Base-by-base conservation (phyloP, 352 stramenopile species). In the Thalassiosira sp. region DNA sequence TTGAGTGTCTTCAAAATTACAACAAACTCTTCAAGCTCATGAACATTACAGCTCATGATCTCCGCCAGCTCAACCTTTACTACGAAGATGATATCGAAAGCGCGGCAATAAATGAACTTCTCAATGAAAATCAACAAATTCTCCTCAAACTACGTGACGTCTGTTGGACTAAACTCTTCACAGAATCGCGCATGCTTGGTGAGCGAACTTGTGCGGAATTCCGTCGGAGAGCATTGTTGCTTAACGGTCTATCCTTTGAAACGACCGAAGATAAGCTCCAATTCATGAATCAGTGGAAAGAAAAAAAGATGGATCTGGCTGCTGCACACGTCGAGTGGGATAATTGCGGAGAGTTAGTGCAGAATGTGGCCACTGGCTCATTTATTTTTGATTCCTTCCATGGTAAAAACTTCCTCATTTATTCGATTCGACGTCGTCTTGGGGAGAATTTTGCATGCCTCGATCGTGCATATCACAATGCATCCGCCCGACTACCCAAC, bases 171-270 rank as follows among this genome's bases (percentile, higher is more conserved):
- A 27, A 60, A 5, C 31, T 81, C 10, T 52, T 67, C 2, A 37
- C 5, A 25, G 53, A 31, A 15, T 24, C 20, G 16, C 45, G 33
- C n/a, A 35, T 72, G 10, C n/a, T 51, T 43, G 53, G 53, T 24
- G 72, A 81, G 24, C 13, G 37, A 11, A 66, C 53, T 6, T 72
- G 58, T 37, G 63, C 72, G 1, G 65, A 72, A 31, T 69, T 81
- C 27, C 64, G 72, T 27, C 51, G 60, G 27, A 59, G 64, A 33
- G 53, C 72, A 8, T n/a, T 31, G 2, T 22, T 81, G 13, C 37
- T 76, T 10, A 58, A 81, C 16, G 22, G 8, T 37, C 13, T 43
- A 28, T 57, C 48, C n/a, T 81, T 81, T 46, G 72, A 72, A 49
- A 76, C 58, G 5, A 52, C 15, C 20, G 20, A 76, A 40, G 42